phyloP scores from a whole-genome alignment of 768 basidiomycete genomes.

The Pisolithus marmoratus region DNA sequence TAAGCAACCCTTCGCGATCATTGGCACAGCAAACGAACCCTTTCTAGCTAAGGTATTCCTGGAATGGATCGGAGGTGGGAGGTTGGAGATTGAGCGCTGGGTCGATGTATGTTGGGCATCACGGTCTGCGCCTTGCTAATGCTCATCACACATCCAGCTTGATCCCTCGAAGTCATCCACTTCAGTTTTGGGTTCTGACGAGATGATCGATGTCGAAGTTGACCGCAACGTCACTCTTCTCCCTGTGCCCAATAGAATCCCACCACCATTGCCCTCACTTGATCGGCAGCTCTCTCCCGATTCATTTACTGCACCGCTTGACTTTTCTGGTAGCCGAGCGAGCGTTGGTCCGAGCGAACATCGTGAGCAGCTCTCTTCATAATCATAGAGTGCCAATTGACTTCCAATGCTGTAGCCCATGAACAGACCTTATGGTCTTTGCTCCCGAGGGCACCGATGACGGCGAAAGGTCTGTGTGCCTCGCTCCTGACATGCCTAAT shows the following conservation, averaged over 20 bases:
- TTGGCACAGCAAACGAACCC: slow-evolving; percentile 37
- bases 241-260: slow-evolving; percentile 18
- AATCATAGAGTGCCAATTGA: neutral
- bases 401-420: slow-evolving; percentile 22
- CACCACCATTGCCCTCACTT: slow-evolving; percentile 22
- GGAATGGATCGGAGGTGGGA: slow-evolving; percentile 37
- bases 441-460: slow-evolving; percentile 40
- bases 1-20: slow-evolving; percentile 36
- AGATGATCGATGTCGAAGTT: slow-evolving; percentile 45
- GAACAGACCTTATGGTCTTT: slow-evolving; percentile 29
- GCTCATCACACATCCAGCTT: slow-evolving; percentile 24
- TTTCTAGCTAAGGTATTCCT: slow-evolving; percentile 40
- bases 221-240: slow-evolving; percentile 37
- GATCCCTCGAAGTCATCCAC: slow-evolving; percentile 33
- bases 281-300: slow-evolving; percentile 14
- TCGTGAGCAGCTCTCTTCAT: slow-evolving; percentile 8
- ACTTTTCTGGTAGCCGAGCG: neutral
- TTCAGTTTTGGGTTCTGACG: slow-evolving; percentile 42
- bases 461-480: slow-evolving; percentile 30
- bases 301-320: slow-evolving; percentile 1
- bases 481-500: neutral
- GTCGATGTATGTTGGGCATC: slow-evolving; percentile 35
- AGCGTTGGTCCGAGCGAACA: slow-evolving; percentile 8
- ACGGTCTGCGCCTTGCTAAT: neutral
- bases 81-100: slow-evolving; percentile 47